Evolutionary conservation across 768 basidiomycete species (phyloP).

Genomic region (Neoboletus magnificus): DNA sequence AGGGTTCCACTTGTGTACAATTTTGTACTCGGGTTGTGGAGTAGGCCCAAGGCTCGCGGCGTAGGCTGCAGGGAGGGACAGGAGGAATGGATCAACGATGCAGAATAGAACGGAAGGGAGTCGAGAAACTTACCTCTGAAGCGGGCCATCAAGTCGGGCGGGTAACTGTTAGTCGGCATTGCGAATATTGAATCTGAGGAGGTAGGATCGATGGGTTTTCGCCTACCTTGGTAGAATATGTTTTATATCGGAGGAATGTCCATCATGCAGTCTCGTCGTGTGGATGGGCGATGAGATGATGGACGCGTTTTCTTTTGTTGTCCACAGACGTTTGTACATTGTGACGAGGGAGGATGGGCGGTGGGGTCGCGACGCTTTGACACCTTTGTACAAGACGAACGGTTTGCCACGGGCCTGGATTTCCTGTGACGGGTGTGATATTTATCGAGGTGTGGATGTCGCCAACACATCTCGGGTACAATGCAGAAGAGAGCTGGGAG

Average conservation of each 20-base stretch:
- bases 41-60: conserved; percentile 3
- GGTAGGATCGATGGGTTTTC: background rate
- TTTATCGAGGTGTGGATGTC: background rate
- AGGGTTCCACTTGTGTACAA: conserved; percentile 3
- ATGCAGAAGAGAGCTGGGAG: background rate
- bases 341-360: too few species aligned
- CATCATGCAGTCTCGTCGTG: background rate
- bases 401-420: background rate
- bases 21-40: background rate
- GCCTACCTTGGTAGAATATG: background rate
- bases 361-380: background rate
- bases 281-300: conserved; percentile 1
- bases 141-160: conserved; percentile 6
- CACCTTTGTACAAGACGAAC: background rate
- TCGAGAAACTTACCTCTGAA: conserved; percentile 1
- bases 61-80: background rate
- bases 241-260: conserved; percentile 10
- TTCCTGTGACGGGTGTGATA: background rate
- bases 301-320: background rate
- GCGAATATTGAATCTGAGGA: background rate
- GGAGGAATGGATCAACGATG: background rate
- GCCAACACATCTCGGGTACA: background rate
- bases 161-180: conserved; percentile 2
- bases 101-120: too few species aligned
- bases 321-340: background rate